Base-by-base conservation (phyloP, 495 filamentous ascomycete genomes). In the Hypomontagnella submonticulosa region DNA sequence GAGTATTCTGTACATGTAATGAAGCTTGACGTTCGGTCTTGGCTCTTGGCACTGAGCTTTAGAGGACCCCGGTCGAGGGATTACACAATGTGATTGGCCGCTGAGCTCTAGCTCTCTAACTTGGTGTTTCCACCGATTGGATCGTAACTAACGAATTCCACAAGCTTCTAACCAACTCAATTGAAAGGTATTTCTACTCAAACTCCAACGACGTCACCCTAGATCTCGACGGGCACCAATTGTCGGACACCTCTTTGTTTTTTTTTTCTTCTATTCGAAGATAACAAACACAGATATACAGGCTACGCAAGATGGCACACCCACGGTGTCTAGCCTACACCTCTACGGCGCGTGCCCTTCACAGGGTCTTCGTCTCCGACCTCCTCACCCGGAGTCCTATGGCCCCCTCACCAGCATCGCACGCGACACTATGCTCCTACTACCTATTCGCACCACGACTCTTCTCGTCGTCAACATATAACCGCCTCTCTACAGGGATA, bases 301-400 rank as follows among this genome's bases (percentile, higher is more conserved):
- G 18, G 32, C 15, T 15, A 33, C 9, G 13, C 32, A 63, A 40
- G 30, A 74, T 72, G 69, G 62, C 56, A 12, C 66, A 64, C n/a
- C 51, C 49, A 32, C 56, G 43, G 20, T 61, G 66, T 54, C 60
- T 70, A 51, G 34, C 49, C 23, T 19, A 37, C 55, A 20, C 66
- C n/a, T 67, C 71, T 0, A 69, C 69, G 6, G 69, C 69, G 16
- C 68, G 69, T 54, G 69, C 63, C 34, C 63, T 74, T 0, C 69
- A 70, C 33, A 48, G 69, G 41, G 66, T 66, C 11, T 46, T 74
- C 13, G 43, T 72, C 48, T 57, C 66, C 6, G 58, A 58, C 43
- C 65, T 69, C 16, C 37, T 57, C 32, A 63, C 46, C 40, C n/a
- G 32, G n/a, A 55, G 51, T 7, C 43, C 32, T 37, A 46, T 8